A percentile compares a stretch with the other conserved stretches of the same genome.
Conservation (phyloP, 495 filamentous ascomycete species). For the Trichoderma virens region DNA sequence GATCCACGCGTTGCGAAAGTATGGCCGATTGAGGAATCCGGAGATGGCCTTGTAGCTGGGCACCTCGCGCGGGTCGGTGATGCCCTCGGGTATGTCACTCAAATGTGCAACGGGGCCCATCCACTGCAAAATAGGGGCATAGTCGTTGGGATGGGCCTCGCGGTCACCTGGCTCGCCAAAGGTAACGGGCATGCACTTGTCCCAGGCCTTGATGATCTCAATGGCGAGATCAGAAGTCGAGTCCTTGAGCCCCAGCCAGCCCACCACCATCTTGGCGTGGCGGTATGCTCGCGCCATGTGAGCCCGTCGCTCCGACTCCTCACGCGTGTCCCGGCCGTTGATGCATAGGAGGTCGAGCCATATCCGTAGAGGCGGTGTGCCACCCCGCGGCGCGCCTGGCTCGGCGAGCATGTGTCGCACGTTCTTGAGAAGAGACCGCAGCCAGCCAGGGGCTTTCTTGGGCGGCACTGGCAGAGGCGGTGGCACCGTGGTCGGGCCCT, state of each 20-base stretch:
- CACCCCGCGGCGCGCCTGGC: background rate
- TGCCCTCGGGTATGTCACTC: conserved; percentile 11
- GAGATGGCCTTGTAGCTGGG: conserved; percentile 9
- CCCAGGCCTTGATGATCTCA: conserved; percentile 12
- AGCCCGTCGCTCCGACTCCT: conserved; percentile 9
- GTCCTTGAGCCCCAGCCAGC: conserved; percentile 13
- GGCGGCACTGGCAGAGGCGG: background rate
- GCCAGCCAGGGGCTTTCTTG: conserved; percentile 9
- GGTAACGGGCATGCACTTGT: conserved; percentile 10
- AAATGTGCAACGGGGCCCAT: conserved; percentile 12
- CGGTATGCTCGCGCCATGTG: conserved; percentile 11
- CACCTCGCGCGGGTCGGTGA: conserved; percentile 11
- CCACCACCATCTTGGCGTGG: conserved; percentile 11
- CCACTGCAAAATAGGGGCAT: conserved; percentile 10
- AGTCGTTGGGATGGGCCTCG: conserved; percentile 10
- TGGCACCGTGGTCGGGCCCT: background rate
- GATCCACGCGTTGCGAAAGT: conserved; percentile 13
- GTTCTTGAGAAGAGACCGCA: conserved; percentile 8
- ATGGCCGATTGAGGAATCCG: conserved; percentile 10
- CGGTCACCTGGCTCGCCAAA: conserved; percentile 13
- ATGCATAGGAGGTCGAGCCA: conserved; percentile 13
- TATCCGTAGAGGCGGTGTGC: conserved; percentile 8
- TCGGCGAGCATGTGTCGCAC: conserved; percentile 8
- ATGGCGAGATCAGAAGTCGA: conserved; percentile 12
- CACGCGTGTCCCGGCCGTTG: conserved; percentile 12